Percentiles rank a stretch among this genome's conserved stretches.
These are phyloP conservation scores for Chlorella sp. DNA, from an alignment of 139 green algal species.

Conservation along the genomic window DNA sequence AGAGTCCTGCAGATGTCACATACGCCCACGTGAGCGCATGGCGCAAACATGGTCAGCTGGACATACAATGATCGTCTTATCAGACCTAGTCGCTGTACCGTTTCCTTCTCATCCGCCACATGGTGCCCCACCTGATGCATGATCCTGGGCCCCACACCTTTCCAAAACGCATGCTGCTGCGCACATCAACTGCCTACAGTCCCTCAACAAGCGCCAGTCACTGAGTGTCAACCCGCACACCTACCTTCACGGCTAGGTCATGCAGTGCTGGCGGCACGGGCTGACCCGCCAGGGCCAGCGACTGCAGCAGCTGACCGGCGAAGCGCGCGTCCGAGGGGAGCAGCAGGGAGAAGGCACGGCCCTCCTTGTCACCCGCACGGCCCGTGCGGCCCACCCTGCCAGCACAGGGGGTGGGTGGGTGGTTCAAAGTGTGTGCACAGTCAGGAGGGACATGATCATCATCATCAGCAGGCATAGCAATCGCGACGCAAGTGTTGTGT, in stretches of 20 bases:
- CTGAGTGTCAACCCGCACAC: background rate
- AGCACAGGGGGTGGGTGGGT: too few species aligned
- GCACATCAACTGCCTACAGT: background rate
- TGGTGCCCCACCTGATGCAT: background rate
- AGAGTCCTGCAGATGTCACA: slow-evolving; percentile 25
- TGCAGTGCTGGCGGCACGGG: slow-evolving; percentile 58
- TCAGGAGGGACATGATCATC: too few species aligned
- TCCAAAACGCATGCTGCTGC: background rate
- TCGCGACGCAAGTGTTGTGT: too few species aligned
- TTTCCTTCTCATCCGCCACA: background rate
- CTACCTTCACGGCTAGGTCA: slow-evolving; percentile 59
- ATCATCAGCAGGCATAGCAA: too few species aligned
- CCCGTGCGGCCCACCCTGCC: slow-evolving; percentile 83
- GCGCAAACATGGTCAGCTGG: background rate
- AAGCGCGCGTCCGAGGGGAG: slow-evolving; percentile 58
- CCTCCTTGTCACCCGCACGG: slow-evolving; percentile 89
- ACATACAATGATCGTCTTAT: background rate
- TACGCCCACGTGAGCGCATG: too few species aligned
- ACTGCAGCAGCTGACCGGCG: slow-evolving; percentile 65
- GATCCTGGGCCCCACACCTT: background rate
- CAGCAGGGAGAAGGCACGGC: slow-evolving; percentile 79
- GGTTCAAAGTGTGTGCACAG: too few species aligned
- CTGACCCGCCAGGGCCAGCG: slow-evolving; percentile 65
- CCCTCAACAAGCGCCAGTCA: background rate
- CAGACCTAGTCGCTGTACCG: background rate